phyloP scores from a whole-genome alignment of 345 rosid species.

The Noccaea caerulescens region DNA sequence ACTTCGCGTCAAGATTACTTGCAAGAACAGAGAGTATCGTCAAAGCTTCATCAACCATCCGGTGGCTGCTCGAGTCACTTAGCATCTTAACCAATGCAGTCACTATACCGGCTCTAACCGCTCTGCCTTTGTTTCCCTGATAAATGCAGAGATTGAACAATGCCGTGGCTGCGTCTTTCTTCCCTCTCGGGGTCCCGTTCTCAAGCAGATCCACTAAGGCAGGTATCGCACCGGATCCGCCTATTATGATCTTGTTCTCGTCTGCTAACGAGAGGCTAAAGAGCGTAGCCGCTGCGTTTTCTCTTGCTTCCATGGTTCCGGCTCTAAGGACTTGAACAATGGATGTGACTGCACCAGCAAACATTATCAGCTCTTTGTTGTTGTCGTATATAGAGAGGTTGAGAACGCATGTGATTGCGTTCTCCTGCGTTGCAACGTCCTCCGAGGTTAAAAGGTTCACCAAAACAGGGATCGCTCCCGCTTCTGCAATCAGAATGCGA shows the following conservation, averaged over 20 bases:
- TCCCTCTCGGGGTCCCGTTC: slow-evolving; percentile 55
- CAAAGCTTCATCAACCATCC: slow-evolving; percentile 52
- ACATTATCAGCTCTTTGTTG: slow-evolving; percentile 47
- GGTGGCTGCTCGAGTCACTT: slow-evolving; percentile 39
- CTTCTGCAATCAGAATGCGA: slow-evolving; percentile 68
- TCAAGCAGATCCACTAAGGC: slow-evolving; percentile 55
- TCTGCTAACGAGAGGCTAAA: slow-evolving; percentile 57
- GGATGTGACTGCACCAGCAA: slow-evolving; percentile 45
- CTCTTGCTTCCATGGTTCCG: slow-evolving; percentile 47
- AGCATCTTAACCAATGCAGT: slow-evolving; percentile 71
- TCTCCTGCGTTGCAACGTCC: slow-evolving; percentile 41
- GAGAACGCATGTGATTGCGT: slow-evolving; percentile 45
- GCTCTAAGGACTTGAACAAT: slow-evolving; percentile 46
- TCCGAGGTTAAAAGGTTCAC: slow-evolving; percentile 40
- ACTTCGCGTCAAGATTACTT: slow-evolving; percentile 42
- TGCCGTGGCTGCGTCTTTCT: slow-evolving; percentile 71
- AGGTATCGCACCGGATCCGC: slow-evolving; percentile 60
- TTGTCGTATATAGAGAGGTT: slow-evolving; percentile 46
- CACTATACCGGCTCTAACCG: slow-evolving; percentile 83
- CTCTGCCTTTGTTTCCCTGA: slow-evolving; percentile 78
- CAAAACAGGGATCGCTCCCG: slow-evolving; percentile 61
- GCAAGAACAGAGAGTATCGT: slow-evolving; percentile 47
- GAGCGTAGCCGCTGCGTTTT: slow-evolving; percentile 55
- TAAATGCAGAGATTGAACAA: slow-evolving; percentile 76
- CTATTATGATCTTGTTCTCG: slow-evolving; percentile 58